Evolutionary conservation across 1,284 basidiomycete genomes (phyloP), one percentile per base, ranked within the genome.

Genomic region (Earliella scabrosa): DNA sequence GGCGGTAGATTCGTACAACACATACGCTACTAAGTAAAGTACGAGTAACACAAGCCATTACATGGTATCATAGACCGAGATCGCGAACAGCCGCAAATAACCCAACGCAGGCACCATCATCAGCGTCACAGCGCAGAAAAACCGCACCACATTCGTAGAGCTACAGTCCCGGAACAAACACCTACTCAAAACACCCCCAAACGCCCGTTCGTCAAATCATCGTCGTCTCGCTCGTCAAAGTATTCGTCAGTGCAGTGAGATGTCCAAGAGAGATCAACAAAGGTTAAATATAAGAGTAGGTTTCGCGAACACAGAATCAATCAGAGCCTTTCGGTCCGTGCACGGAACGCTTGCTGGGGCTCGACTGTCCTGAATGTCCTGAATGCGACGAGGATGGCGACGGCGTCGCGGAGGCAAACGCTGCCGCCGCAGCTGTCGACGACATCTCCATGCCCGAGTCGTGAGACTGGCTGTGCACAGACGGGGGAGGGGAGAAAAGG

Each of bases 331-430:
- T 54, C n/a, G 49, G 54, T 16, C 54, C 50, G 24, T 59, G 57
- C 14, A 45, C 56, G n/a, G 56, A 57, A 18, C 55, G 54, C 50
- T 62, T 62, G 50, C 54, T 59, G 16, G 60, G 60, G 46, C 60
- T 62, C 16, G 60, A 59, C 9, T 52, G 53, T 10, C 52, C 34
- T 14, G 56, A 59, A 13, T 52, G 53, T 10, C 52, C 34, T 14
- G 56, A 58, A 11, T 56, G 54, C 18, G 38, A 43, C 6, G 51
- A 45, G 4, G 56, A 55, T 10, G 60, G 60, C 4, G 60, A 62
- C 2, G 60, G 60, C n/a, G 60, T 59, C 29, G 57, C 57, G n/a
- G 57, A 59, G 27, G 60, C 60, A 24, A 62, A 62, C 18, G 60
- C 60, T n/a, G 60, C 60, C 13, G 60, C 60, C 0, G 60, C 36